Base-by-base conservation (phyloP, 1,139 yeast species). In the Hemisphaericaspora xylanilytica region DNA sequence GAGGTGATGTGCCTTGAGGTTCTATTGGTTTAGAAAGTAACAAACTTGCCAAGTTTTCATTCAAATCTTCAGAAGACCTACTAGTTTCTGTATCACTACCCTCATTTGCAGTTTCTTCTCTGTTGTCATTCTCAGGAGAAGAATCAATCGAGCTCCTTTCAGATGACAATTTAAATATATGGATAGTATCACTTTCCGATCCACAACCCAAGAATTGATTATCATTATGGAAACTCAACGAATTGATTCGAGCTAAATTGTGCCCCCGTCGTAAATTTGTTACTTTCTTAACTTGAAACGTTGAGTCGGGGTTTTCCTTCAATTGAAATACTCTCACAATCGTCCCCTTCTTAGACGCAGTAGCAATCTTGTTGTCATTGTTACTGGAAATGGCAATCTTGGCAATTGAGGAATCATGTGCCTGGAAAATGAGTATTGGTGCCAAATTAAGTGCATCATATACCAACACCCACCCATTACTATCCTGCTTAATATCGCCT, bases 341-440 rank as follows among this genome's bases (percentile, higher is more conserved):
- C 0, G 94, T 85, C 0, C 94, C 94, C 47, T 81, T 82, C 2
- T 70, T 65, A 0, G 88, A 81, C 0, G 89, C 85, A 0, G 90
- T 80, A 0, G 89, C 87, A 17, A 84, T 63, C 26, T 73, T 56
- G 12, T 60, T 58, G 6, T 81, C 81, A 49, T 75, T 78, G 10
- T 29, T 9, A 22, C 69, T 63, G 6, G 82, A 78, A 3, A 80
- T 53, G 4, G 74, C 51, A 11, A 79, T 54, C 20, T 68, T 64
- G 18, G 75, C 77, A 16, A 80, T 47, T 1, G 69, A 67, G 0
- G 81, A 64, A 46, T 75, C 73, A 50, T 81, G 87, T 3, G 85
- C 81, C 49, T 75, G 75, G 46, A 82, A 67, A 11, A 80, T 65
- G 42, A 80, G 69, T n/a, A 76, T 49, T 0, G 87, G 85, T 32